Base-by-base conservation (phyloP, 176 grass and related monocot genomes). In the Triticum turgidum region DNA sequence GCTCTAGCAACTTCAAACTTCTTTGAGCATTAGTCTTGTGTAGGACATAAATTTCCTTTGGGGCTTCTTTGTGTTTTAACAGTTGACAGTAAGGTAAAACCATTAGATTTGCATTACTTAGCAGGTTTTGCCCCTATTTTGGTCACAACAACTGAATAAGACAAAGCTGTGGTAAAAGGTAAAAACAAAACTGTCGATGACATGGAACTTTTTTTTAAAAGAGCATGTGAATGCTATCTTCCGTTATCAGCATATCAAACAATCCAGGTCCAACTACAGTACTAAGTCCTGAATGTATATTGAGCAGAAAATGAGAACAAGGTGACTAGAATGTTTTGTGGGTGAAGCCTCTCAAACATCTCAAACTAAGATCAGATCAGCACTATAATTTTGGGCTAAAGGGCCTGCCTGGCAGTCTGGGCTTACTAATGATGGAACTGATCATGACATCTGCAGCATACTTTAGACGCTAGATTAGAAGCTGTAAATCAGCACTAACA, bases 381-480 rank as follows among this genome's bases (percentile, higher is more conserved):
- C 73, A 69, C 32, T 71, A 52, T 39, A 82, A 12, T 21, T 73
- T 79, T 83, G 68, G 30, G 65, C 54, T 83, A 63, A 87, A 83
- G 56, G 56, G 15, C 33, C 69, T 22, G 15, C 20, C 69, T 34
- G 29, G 38, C 6, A 42, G 63, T 29, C 39, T 87, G 42, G 54
- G 73, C 80, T 79, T 78, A 83, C 27, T 87, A 20, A 72, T 79
- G 80, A 56, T 79, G 73, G 52, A 90, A 44, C 33, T 87, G 34
- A 74, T 83, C 68, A 79, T 27, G 34, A 51, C 9, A 86, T 68
- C 9, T 69, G 78, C 15, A 54, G 5, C 73, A 7, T 61, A 78
- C 65, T 62, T 65, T 76, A 22, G 47, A 76, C 20, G 8, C 27
- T 68, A 68, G 8, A 52, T 70, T 54, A 85, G 34, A 67, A 62